Evolutionary conservation across 1,139 yeast genomes (phyloP), one percentile per base, ranked within the genome.

Genomic region (Protomyces inundatus): DNA sequence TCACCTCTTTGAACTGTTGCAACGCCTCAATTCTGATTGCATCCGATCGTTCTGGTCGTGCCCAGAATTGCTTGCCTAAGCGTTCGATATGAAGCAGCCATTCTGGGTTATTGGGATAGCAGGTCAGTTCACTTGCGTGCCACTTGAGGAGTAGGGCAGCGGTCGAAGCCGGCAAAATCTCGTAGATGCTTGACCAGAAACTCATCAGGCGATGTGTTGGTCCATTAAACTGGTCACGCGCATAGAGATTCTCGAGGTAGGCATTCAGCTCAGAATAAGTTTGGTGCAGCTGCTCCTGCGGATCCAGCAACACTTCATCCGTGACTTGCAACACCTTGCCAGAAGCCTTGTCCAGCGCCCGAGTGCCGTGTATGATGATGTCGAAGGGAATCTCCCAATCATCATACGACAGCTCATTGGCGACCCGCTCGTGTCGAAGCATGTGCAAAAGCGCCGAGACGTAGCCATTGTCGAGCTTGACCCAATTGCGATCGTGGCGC

Each of bases 21-120:
- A 85, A 72, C 32, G 81, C 77, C 7, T 75, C 74, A 0, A 77
- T 66, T 54, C 84, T 78, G 1, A 81, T 75, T 1, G 74, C 73
- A 0, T 76, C 65, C 1, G 74, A 71, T 68, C 75, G 71, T 3
- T 69, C 66, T 4, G 67, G 67, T 33, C 74, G 75, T 51, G 73
- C 73, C 70, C 78, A 84, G 69, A 84, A 85, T 33, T 76, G 75
- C 33, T 77, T 76, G 33, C 85, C 72, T 2, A 85, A 66, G n/a
- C 74, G 75, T 32, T 74, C 72, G 55, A 83, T 76, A 69, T 83
- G 82, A 1, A 76, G 77, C 55, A 75, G 74, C 88, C 90, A 86
- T 23, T 78, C 73, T 0, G 81, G 78, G 54, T 80, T 75, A n/a
- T 84, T 71, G 6, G 84, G 80, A 1, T 84, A 77, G 69, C 90